Conservation (phyloP, 108 stramenopile species). For the Thalassiosira profunda region DNA sequence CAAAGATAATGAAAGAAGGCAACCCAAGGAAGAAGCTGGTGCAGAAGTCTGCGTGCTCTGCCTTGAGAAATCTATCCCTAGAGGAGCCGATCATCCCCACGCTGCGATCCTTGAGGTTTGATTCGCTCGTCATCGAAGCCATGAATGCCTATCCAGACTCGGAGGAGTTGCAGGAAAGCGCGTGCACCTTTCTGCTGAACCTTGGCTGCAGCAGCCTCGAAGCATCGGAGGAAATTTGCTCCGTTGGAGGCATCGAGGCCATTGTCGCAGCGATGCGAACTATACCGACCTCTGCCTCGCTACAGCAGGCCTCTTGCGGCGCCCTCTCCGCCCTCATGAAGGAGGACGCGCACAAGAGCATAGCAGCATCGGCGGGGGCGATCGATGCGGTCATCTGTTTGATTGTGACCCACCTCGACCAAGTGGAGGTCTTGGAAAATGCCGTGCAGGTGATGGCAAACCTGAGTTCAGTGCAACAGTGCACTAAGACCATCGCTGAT, state of each 20-base stretch:
- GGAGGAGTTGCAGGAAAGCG: conserved; percentile 14
- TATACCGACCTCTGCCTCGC: conserved; percentile 48
- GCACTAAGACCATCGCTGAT: conserved; percentile 48
- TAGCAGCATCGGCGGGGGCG: conserved; percentile 42
- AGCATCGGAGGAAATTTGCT: conserved; percentile 8
- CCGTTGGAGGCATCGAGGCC: conserved; percentile 7
- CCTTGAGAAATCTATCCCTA: conserved; percentile 12
- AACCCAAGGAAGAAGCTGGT: conserved; percentile 2
- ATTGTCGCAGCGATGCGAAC: conserved; percentile 53
- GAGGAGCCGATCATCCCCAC: not conserved
- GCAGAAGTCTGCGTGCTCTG: not conserved
- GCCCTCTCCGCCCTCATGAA: conserved; percentile 42
- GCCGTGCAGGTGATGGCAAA: conserved; percentile 56
- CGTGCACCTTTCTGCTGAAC: conserved; percentile 14
- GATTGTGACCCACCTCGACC: conserved; percentile 54
- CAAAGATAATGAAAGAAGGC: conserved; percentile 2
- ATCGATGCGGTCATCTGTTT: conserved; percentile 60
- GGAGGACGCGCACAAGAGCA: conserved; percentile 36
- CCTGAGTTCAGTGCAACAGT: conserved; percentile 25
- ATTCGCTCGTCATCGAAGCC: not conserved
- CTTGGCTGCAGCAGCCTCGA: conserved; percentile 3
- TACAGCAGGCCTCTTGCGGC: conserved; percentile 58
- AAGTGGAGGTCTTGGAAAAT: conserved; percentile 43
- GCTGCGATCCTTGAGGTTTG: conserved; percentile 2
- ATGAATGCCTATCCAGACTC: not conserved